Evolutionary conservation across 2,329 filamentous ascomycete genomes (phyloP).

Genomic region (Fonsecaea erecta): DNA sequence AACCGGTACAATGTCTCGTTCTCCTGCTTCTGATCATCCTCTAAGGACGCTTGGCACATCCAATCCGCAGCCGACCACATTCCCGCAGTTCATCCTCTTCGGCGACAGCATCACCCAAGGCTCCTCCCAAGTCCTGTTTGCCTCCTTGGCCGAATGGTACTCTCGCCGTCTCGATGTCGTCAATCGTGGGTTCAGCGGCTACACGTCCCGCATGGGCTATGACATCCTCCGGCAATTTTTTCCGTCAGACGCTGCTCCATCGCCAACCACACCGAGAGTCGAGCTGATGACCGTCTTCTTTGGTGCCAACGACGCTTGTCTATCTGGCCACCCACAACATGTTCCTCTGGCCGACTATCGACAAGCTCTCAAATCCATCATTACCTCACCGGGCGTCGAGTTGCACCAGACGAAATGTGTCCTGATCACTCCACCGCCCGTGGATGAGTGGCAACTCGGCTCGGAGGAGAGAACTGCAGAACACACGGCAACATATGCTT

Average conservation of each 20-base stretch:
- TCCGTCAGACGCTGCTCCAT: slow-evolving; percentile 10
- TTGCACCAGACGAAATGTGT: slow-evolving; percentile 78
- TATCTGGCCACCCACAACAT: slow-evolving; percentile 72
- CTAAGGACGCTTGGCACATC: neutral
- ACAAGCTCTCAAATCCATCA: slow-evolving; percentile 71
- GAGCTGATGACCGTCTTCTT: slow-evolving; percentile 69
- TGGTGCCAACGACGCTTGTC: slow-evolving; percentile 85
- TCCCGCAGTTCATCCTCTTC: slow-evolving; percentile 79
- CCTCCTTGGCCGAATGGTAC: slow-evolving; percentile 50
- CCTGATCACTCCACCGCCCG: slow-evolving; percentile 75
- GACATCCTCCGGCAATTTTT: slow-evolving; percentile 30
- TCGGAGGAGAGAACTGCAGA: slow-evolving; percentile 63
- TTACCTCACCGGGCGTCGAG: slow-evolving; percentile 70
- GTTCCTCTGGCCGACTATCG: slow-evolving; percentile 77
- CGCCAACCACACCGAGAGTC: slow-evolving; percentile 10
- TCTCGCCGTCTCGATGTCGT: slow-evolving; percentile 80
- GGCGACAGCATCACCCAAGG: slow-evolving; percentile 87
- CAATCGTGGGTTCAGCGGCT: slow-evolving; percentile 72
- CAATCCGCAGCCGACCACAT: slow-evolving; percentile 53
- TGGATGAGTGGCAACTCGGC: slow-evolving; percentile 72
- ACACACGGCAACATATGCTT: slow-evolving; percentile 66
- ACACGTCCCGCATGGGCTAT: slow-evolving; percentile 51
- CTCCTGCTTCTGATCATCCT: slow-evolving; percentile 11
- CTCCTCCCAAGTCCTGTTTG: slow-evolving; percentile 53
- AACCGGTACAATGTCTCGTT: slow-evolving; percentile 26